phyloP scores from a whole-genome alignment of 2,329 filamentous ascomycete genomes.

The Ophiognomonia clavigignenti-juglandacearum region DNA sequence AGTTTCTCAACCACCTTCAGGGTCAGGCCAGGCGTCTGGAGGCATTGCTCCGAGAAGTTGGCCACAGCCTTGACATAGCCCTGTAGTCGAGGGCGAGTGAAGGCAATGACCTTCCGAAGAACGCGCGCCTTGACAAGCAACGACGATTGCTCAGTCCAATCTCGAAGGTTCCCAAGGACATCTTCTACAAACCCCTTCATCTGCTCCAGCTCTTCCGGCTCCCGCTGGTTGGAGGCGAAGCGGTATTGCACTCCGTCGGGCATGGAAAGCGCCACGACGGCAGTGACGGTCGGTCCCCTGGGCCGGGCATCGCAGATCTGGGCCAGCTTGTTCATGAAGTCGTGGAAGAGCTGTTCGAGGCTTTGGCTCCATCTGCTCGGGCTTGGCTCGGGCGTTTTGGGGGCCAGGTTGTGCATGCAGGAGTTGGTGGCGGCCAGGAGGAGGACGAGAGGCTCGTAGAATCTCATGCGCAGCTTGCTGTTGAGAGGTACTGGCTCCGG shows the following conservation, averaged over 20 bases:
- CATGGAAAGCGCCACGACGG: constrained; percentile 20
- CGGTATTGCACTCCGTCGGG: constrained; percentile 23
- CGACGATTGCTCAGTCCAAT: not conserved
- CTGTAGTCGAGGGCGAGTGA: constrained; percentile 17
- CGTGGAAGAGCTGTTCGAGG: constrained; percentile 17
- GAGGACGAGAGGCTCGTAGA: constrained; percentile 13
- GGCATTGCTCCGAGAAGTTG: constrained; percentile 3
- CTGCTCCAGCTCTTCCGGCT: not conserved
- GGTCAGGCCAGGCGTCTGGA: not conserved
- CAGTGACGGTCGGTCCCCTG: constrained; percentile 22
- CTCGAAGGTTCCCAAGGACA: constrained; percentile 17
- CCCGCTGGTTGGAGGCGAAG: constrained; percentile 25
- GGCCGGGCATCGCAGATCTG: constrained; percentile 25
- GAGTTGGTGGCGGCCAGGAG: constrained; percentile 5
- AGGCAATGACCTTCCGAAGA: constrained; percentile 16
- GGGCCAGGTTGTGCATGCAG: constrained; percentile 3
- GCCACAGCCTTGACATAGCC: constrained; percentile 10
- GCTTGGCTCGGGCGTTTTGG: not conserved
- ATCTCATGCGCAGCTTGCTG: constrained; percentile 3
- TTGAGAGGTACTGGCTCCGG: not conserved
- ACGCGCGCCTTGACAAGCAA: not conserved
- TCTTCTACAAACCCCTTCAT: constrained; percentile 10
- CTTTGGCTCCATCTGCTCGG: constrained; percentile 7
- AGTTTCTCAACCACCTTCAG: too few relatives aligned
- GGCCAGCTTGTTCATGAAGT: constrained; percentile 24